These are phyloP conservation scores for Phytopythium helicoides DNA, from an alignment of 352 stramenopile species.

Conservation along the genomic window DNA sequence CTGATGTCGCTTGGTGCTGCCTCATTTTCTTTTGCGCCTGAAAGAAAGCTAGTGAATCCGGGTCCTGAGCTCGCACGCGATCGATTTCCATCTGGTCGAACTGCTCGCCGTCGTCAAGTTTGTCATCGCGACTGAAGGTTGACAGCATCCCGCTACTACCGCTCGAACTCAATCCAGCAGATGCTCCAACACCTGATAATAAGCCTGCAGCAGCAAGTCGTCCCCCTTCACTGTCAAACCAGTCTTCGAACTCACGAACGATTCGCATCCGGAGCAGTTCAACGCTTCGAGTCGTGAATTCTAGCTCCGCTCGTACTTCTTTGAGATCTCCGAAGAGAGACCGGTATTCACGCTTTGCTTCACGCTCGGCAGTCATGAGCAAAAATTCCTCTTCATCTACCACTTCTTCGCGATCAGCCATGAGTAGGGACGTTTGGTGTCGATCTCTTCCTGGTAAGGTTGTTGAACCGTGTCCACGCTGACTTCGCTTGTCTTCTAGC, in stretches of 20 bases:
- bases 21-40: constrained; percentile 88
- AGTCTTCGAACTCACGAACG: constrained; percentile 83
- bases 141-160: constrained; percentile 6
- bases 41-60: constrained; percentile 92
- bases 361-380: constrained; percentile 78
- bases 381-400: constrained; percentile 93
- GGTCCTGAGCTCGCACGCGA: constrained; percentile 81
- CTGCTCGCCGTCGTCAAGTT: constrained; percentile 89
- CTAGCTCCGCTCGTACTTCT: constrained; percentile 68
- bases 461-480: constrained; percentile 14
- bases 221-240: constrained; percentile 58
- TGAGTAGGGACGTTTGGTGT: constrained; percentile 10
- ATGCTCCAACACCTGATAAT: background rate
- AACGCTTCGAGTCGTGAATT: constrained; percentile 60
- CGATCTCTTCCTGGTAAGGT: constrained; percentile 3
- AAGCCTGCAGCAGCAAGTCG: background rate
- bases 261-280: constrained; percentile 77
- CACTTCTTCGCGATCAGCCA: constrained; percentile 52
- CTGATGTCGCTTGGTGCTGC: constrained; percentile 22
- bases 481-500: constrained; percentile 63
- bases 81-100: constrained; percentile 92
- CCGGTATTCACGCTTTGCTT: constrained; percentile 84
- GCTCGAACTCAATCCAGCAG: constrained; percentile 16
- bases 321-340: constrained; percentile 84
- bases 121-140: constrained; percentile 59